phyloP scores from a whole-genome alignment of 2,329 filamentous ascomycete species.

The Samsoniella hepiali region DNA sequence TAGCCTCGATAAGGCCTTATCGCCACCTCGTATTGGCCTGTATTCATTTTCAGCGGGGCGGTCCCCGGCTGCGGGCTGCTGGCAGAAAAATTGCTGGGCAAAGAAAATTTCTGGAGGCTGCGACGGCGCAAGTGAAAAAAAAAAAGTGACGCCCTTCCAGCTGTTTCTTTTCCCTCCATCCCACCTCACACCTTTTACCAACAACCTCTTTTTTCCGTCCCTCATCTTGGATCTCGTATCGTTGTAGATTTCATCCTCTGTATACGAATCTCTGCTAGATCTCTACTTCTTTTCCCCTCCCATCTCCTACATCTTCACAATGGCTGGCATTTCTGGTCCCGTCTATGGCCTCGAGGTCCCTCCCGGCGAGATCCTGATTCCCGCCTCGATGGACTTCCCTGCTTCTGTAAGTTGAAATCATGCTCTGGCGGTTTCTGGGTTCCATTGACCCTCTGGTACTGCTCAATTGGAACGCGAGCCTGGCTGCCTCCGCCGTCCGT shows the following conservation, averaged over 20 bases:
- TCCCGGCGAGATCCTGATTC: slow-evolving; percentile 76
- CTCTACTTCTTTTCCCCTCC: not conserved
- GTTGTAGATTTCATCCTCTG: slow-evolving; percentile 8
- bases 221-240: not conserved
- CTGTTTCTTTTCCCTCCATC: slow-evolving; percentile 12
- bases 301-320: slow-evolving; percentile 33
- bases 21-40: slow-evolving; percentile 2
- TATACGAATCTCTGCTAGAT: not conserved
- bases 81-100: slow-evolving; percentile 18
- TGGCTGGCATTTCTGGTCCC: slow-evolving; percentile 65
- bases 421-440: not conserved
- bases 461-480: slow-evolving; percentile 11
- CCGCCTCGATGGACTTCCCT: slow-evolving; percentile 73
- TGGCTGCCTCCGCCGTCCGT: not conserved
- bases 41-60: not conserved
- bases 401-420: slow-evolving; percentile 65
- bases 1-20: slow-evolving; percentile 12
- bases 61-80: not conserved
- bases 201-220: not conserved
- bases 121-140: slow-evolving; percentile 9
- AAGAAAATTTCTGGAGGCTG: slow-evolving; percentile 14
- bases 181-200: slow-evolving; percentile 1
- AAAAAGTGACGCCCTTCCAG: slow-evolving; percentile 16
- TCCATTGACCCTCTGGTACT: not conserved
- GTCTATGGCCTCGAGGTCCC: slow-evolving; percentile 92